Evolutionary conservation across 345 rosid species (phyloP).

Genomic region (Lagerstroemia speciosa): DNA sequence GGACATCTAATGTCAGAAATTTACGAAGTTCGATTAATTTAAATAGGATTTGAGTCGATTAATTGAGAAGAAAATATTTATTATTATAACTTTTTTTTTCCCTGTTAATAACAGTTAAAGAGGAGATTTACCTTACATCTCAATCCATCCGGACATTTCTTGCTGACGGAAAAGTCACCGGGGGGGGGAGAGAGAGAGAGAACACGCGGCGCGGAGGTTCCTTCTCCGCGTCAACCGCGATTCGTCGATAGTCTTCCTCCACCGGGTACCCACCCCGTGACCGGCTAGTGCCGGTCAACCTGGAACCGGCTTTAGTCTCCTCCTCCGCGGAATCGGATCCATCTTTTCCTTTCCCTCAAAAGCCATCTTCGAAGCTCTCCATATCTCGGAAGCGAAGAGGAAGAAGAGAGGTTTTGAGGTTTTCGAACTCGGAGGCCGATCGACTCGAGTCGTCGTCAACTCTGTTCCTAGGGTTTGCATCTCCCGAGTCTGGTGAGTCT

Average conservation of each 20-base stretch:
- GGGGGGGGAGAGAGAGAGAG: too few species aligned
- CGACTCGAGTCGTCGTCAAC: conserved; percentile 7
- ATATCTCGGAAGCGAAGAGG: background rate
- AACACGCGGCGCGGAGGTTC: background rate
- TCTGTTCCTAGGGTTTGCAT: conserved; percentile 1
- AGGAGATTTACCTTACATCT: too few species aligned
- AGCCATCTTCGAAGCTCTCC: background rate
- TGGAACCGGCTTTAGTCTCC: background rate
- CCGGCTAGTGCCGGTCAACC: conserved; percentile 9
- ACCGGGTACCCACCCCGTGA: background rate
- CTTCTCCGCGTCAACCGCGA: conserved; percentile 13
- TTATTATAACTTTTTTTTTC: too few species aligned
- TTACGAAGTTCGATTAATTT: too few species aligned
- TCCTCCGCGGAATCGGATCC: background rate
- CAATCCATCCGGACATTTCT: too few species aligned
- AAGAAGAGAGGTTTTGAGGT: background rate
- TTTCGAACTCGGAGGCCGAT: background rate
- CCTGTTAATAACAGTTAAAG: too few species aligned
- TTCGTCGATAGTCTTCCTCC: background rate
- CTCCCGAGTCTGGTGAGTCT: background rate
- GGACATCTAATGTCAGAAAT: too few species aligned
- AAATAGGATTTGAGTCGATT: too few species aligned
- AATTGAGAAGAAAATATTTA: too few species aligned
- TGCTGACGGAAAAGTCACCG: conserved; percentile 3
- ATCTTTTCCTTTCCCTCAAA: background rate